Conservation (phyloP, 176 grass and related monocot species). For the Olyra latifolia region DNA sequence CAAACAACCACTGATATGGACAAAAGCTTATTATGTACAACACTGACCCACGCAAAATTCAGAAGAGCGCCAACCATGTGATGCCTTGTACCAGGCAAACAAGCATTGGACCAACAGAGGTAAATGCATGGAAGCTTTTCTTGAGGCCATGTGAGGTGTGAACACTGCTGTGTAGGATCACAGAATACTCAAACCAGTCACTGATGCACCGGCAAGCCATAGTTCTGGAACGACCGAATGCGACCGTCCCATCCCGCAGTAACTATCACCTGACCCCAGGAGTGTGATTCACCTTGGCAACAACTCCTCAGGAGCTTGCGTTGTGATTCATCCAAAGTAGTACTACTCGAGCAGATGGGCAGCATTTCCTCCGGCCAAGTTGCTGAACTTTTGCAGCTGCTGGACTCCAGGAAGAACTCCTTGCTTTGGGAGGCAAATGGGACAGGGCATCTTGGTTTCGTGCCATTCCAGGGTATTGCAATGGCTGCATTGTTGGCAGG, state of each 20-base stretch:
- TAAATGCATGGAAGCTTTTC: constrained; percentile 36
- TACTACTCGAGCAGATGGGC: constrained; percentile 26
- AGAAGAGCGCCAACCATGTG: constrained; percentile 60
- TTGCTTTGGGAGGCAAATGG: constrained; percentile 36
- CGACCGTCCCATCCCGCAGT: constrained; percentile 76
- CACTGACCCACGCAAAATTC: constrained; percentile 45
- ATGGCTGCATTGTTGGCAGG: constrained; percentile 54
- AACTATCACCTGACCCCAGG: constrained; percentile 83
- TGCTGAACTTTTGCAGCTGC: constrained; percentile 53
- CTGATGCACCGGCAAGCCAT: constrained; percentile 58
- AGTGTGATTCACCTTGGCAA: constrained; percentile 54
- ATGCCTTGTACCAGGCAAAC: constrained; percentile 67
- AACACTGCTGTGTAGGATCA: constrained; percentile 26
- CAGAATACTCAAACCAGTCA: constrained; percentile 33
- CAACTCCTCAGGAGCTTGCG: constrained; percentile 62
- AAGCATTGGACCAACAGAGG: constrained; percentile 36
- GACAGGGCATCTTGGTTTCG: constrained; percentile 23
- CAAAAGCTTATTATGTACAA: constrained; percentile 53
- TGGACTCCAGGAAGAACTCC: constrained; percentile 54
- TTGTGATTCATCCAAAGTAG: constrained; percentile 49
- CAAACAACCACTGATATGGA: constrained; percentile 52
- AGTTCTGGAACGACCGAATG: constrained; percentile 86
- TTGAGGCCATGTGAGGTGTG: constrained; percentile 37
- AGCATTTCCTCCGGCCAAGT: constrained; percentile 94
- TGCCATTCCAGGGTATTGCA: constrained; percentile 72